Conservation (phyloP, 495 filamentous ascomycete species). For the Neurospora sp. region DNA sequence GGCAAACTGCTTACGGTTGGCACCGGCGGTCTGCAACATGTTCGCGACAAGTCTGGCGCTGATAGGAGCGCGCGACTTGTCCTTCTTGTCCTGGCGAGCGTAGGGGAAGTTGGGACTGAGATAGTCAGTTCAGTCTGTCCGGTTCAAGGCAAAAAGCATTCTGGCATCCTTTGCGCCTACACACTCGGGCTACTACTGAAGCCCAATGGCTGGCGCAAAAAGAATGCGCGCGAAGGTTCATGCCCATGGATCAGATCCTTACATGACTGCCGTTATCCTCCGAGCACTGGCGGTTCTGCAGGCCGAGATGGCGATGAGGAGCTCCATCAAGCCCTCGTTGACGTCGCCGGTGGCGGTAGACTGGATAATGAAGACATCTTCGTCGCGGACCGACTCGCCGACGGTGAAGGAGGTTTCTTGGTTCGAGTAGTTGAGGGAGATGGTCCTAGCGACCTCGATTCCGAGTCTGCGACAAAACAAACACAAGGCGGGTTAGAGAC, state of each 20-base stretch:
- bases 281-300: conserved; percentile 72
- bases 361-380: conserved; percentile 97
- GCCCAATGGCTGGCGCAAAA: not conserved
- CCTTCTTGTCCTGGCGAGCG: conserved; percentile 99
- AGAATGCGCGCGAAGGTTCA: not conserved
- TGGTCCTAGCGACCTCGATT: conserved; percentile 90
- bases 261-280: conserved; percentile 29
- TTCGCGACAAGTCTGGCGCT: conserved; percentile 93
- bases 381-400: conserved; percentile 91
- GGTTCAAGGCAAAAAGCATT: conserved; percentile 27
- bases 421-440: conserved; percentile 94
- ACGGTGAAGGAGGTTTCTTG: conserved; percentile 96
- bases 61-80: conserved; percentile 76
- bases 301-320: conserved; percentile 97
- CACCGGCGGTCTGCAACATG: conserved; percentile 93
- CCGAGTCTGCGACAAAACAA: conserved; percentile 52
- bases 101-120: conserved; percentile 94
- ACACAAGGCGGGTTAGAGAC: conserved; percentile 1
- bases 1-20: conserved; percentile 44
- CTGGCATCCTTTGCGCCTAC: not conserved
- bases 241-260: conserved; percentile 4
- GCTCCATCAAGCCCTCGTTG: conserved; percentile 98
- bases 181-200: not conserved
- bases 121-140: conserved; percentile 78
- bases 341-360: conserved; percentile 93